Conservation (phyloP, 2,329 filamentous ascomycete species). For the Huntiella savannae region DNA sequence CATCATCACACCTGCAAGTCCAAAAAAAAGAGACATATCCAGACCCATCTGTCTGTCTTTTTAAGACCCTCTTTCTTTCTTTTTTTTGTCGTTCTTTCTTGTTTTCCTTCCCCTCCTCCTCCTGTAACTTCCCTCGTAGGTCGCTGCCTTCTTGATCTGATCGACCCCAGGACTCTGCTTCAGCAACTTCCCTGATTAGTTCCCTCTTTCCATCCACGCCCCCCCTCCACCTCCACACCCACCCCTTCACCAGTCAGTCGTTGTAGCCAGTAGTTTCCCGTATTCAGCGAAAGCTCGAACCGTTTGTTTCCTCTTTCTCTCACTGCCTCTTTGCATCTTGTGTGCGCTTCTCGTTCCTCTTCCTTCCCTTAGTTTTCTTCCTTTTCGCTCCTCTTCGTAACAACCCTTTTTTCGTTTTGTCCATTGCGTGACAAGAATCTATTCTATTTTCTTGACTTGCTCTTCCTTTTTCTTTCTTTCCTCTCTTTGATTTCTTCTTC, state of each 20-base stretch:
- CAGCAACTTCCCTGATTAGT: no score
- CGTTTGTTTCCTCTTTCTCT: constrained; percentile 8
- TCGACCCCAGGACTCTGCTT: not conserved
- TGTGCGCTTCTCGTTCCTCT: constrained; percentile 11
- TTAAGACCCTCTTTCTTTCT: constrained; percentile 10
- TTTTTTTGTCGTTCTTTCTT: constrained; percentile 11
- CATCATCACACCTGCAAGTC: no score
- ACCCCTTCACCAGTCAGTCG: not conserved
- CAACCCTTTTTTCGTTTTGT: not conserved
- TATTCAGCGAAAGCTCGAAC: not conserved
- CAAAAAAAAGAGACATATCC: no score
- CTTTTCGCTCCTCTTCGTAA: not conserved
- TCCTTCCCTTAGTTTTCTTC: constrained; percentile 8
- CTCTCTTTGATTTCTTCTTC: not conserved
- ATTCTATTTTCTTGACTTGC: constrained; percentile 1
- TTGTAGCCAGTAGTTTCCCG: not conserved
- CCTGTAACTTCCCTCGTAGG: constrained; percentile 12
- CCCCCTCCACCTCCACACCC: constrained; percentile 1
- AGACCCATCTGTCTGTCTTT: no score
- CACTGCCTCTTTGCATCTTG: constrained; percentile 1
- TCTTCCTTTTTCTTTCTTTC: not conserved
- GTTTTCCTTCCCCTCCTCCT: constrained; percentile 7
- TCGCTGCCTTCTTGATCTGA: constrained; percentile 1
- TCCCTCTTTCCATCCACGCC: no score
- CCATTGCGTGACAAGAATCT: not conserved